Evolutionary conservation across 1,139 yeast species (phyloP).

Genomic region (Yarrowia galli): DNA sequence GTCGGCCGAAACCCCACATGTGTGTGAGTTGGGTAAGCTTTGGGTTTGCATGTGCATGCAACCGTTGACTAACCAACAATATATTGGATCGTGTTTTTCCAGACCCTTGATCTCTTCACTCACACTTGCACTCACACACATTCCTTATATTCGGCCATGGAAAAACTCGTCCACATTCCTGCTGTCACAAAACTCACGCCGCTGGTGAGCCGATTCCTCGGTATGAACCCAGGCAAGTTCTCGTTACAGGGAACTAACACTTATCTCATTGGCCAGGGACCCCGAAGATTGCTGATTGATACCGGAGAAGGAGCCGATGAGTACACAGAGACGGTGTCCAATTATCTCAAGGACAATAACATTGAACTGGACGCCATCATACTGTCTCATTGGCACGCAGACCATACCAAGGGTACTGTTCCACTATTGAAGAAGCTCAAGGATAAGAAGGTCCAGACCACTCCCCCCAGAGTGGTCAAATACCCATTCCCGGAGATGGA

Average conservation of each 20-base stretch:
- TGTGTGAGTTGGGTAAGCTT: background rate
- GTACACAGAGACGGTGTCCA: constrained; percentile 46
- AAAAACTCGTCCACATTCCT: constrained; percentile 43
- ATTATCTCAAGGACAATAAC: constrained; percentile 45
- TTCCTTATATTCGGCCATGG: constrained; percentile 3
- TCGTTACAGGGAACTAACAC: constrained; percentile 56
- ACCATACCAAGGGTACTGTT: constrained; percentile 50
- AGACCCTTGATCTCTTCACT: background rate
- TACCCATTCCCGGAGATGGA: constrained; percentile 41
- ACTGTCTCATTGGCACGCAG: constrained; percentile 54
- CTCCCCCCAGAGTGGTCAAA: constrained; percentile 36
- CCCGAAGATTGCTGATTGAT: constrained; percentile 50
- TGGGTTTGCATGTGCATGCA: constrained; percentile 5
- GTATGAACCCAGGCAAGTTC: constrained; percentile 53
- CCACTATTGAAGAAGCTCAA: constrained; percentile 22
- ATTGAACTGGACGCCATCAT: constrained; percentile 48
- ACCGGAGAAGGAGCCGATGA: constrained; percentile 52
- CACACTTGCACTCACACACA: background rate
- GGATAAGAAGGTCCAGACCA: constrained; percentile 43
- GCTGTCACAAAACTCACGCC: constrained; percentile 50
- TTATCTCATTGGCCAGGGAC: constrained; percentile 52
- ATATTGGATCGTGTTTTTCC: background rate
- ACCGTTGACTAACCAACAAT: constrained; percentile 10
- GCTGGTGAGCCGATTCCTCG: constrained; percentile 52
- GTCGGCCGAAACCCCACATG: constrained; percentile 32